Evolutionary conservation across 1,139 yeast genomes (phyloP), one percentile per base, ranked within the genome.

Genomic region (Eremothecium coryli): DNA sequence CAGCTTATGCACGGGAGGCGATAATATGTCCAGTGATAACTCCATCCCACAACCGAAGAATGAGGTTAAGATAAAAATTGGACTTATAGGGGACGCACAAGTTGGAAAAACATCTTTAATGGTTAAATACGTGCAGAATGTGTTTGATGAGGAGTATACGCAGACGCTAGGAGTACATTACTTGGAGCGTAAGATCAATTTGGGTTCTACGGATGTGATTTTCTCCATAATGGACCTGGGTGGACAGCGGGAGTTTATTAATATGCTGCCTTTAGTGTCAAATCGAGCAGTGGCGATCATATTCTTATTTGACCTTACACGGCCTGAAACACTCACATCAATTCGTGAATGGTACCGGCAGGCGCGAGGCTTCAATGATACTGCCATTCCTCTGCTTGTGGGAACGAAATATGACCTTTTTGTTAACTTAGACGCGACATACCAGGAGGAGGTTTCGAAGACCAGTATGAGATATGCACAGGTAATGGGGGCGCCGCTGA

Each of bases 141-240:
- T 85, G 28, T 90, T 82, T 55, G 95, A 86, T 53, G 93, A 86
- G 51, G 90, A 78, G 46, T 90, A 90, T 51, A 85, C 88, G 36
- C 96, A 86, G 60, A 90, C 97, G 0, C 58, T 85, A 33, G 98
- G 99, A 4, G 97, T 93, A 39, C 90, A 90, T 54, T 90, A 85
- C 60, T 79, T 93, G 84, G 96, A 93, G 54, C 80, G 88, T 50
- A 79, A 82, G 45, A 82, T 90, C 26, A 81, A 79, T 44, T 78
- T 90, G 44, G 76, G 90, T 39, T 81, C 85, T 42, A 88, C 96
- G 8, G 86, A 85, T 49, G 85, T 90, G 41, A 80, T 93, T 22
- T 90, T 90, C 54, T 79, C 93, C 20, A 80, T 90, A 26, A 90
- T 96, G 95, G 99, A 90, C 60, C 65, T 90, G 14, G 99, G 99